Evolutionary conservation across 306 rosid species (phyloP).

Genomic region (Vigna hirtella): DNA sequence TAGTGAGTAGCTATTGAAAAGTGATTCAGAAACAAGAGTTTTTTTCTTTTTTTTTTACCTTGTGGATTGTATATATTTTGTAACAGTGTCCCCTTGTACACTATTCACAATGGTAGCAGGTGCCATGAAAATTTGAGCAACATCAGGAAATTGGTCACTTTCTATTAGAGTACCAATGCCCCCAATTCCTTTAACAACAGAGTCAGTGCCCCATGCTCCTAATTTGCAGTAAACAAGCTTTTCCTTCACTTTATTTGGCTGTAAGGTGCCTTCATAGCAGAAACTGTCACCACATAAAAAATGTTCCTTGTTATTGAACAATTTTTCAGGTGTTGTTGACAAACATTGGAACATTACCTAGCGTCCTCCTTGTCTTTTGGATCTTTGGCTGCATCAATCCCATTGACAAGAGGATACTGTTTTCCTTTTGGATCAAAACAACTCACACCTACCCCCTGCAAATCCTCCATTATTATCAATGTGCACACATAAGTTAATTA

Average conservation of each 20-base stretch:
- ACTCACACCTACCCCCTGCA: constrained; percentile 85
- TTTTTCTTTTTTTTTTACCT: constrained; percentile 48
- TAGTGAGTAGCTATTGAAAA: not conserved
- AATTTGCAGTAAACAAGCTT: constrained; percentile 67
- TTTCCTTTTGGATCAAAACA: constrained; percentile 63
- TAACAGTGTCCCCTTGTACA: constrained; percentile 52
- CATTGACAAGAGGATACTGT: constrained; percentile 68
- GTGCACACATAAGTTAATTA: not conserved
- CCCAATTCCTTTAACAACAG: constrained; percentile 66
- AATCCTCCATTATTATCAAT: constrained; percentile 16
- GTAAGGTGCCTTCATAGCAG: constrained; percentile 52
- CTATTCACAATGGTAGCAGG: constrained; percentile 72
- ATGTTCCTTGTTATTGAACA: constrained; percentile 13
- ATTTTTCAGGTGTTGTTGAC: not conserved
- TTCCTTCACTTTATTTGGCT: constrained; percentile 67
- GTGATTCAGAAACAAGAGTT: constrained; percentile 8
- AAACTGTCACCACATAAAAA: constrained; percentile 43
- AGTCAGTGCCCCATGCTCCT: constrained; percentile 64
- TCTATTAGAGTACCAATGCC: constrained; percentile 68
- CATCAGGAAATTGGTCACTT: constrained; percentile 59
- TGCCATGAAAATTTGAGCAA: constrained; percentile 79
- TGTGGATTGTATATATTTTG: constrained; percentile 62
- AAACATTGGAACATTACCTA: constrained; percentile 45
- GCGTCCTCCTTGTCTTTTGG: constrained; percentile 59
- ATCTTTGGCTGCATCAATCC: constrained; percentile 64